Conservation (phyloP, 306 rosid species). For the Trifolium dubium region DNA sequence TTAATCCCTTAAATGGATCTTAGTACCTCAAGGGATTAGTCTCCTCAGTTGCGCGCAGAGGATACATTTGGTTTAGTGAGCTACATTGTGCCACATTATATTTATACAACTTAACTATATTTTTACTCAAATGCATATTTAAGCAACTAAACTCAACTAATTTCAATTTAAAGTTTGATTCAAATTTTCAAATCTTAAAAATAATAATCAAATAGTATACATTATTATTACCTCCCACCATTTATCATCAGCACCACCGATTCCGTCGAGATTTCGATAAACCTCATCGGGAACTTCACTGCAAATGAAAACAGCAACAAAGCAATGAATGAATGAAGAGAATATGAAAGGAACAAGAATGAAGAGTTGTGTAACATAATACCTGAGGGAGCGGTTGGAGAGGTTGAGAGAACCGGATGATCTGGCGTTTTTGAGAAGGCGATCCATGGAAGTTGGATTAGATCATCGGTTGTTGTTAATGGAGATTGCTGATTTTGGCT, state of each 20-base stretch:
- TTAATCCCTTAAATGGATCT: too few species aligned
- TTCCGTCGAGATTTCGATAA: constrained; percentile 67
- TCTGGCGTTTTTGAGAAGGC: constrained; percentile 84
- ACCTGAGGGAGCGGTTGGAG: constrained; percentile 90
- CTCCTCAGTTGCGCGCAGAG: too few species aligned
- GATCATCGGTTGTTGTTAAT: constrained; percentile 1
- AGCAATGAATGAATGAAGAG: neutral
- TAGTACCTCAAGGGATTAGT: too few species aligned
- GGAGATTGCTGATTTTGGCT: too few species aligned
- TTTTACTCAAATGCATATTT: too few species aligned
- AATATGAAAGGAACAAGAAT: neutral
- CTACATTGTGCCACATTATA: too few species aligned
- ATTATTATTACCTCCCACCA: constrained; percentile 88
- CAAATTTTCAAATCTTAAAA: neutral
- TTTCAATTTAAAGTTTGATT: too few species aligned
- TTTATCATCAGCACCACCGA: constrained; percentile 65
- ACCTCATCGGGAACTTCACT: constrained; percentile 88
- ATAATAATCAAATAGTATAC: neutral
- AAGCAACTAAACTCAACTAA: too few species aligned
- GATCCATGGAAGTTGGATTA: constrained; percentile 67
- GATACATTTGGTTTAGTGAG: too few species aligned
- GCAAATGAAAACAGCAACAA: constrained; percentile 17
- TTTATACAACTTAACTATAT: too few species aligned
- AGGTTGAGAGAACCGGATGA: constrained; percentile 95
- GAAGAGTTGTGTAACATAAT: neutral